Percentiles rank a stretch among this genome's conserved stretches.
Conservation (phyloP, 176 grass and related monocot genomes). For the Pontederia paniculata region DNA sequence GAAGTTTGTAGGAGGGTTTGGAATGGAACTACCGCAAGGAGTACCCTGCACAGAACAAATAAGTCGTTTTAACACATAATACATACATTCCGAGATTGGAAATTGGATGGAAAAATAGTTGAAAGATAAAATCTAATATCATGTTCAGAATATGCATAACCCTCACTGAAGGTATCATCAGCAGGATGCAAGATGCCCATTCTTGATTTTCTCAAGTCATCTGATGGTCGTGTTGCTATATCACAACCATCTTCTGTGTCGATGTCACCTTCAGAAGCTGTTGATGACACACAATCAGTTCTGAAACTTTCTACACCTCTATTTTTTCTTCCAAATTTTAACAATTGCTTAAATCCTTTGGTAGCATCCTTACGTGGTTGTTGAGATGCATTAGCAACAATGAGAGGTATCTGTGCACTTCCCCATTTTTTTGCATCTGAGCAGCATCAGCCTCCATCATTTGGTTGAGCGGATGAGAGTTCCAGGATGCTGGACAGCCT, state of each 20-base stretch:
- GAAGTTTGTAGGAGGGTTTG: constrained; percentile 71
- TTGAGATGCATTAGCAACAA: constrained; percentile 5
- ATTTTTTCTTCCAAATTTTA: constrained; percentile 56
- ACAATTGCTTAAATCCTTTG: constrained; percentile 42
- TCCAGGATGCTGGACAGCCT: constrained; percentile 30
- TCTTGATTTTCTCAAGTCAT: constrained; percentile 18
- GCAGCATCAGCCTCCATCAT: constrained; percentile 24
- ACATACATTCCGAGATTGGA: too few relatives aligned
- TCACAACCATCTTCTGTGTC: constrained; percentile 4
- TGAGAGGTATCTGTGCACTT: constrained; percentile 4
- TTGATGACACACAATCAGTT: constrained; percentile 10
- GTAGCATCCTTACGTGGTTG: constrained; percentile 44
- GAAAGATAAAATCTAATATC: too few relatives aligned
- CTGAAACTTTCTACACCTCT: constrained; percentile 20
- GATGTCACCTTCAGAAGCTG: constrained; percentile 14
- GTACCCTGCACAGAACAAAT: constrained; percentile 55
- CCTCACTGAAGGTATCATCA: constrained; percentile 14
- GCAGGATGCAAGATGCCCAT: not conserved
- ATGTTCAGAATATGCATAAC: constrained; percentile 16
- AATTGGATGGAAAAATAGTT: too few relatives aligned
- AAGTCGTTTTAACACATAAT: too few relatives aligned
- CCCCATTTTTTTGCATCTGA: constrained; percentile 31
- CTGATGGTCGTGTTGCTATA: not conserved
- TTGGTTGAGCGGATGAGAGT: constrained; percentile 19
- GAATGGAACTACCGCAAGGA: constrained; percentile 66